A percentile compares a stretch with the other conserved stretches of the same genome.
Evolutionary conservation across 2,329 filamentous ascomycete species (phyloP).

Genomic region (Falciphora oryzae): DNA sequence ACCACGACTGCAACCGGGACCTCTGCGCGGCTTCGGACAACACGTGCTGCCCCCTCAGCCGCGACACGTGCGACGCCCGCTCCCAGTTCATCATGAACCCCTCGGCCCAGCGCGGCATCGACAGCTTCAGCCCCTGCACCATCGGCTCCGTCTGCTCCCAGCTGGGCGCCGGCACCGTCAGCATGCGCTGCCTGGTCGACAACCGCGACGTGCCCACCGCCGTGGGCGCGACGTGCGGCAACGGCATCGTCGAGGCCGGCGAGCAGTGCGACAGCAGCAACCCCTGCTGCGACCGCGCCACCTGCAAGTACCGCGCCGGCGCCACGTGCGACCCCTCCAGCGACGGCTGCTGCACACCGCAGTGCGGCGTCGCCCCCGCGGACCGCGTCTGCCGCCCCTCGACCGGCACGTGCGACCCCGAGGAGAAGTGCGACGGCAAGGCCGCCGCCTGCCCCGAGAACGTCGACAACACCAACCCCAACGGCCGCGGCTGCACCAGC

Average conservation of each 20-base stretch:
- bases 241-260: slow-evolving; percentile 93
- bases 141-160: slow-evolving; percentile 93
- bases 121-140: slow-evolving; percentile 77
- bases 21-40: slow-evolving; percentile 54
- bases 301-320: slow-evolving; percentile 73
- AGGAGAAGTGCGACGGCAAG: slow-evolving; percentile 74
- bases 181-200: slow-evolving; percentile 66
- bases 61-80: slow-evolving; percentile 63
- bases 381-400: slow-evolving; percentile 73
- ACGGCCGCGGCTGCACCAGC: slow-evolving; percentile 57
- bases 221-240: slow-evolving; percentile 81
- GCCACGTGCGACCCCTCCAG: slow-evolving; percentile 78
- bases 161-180: slow-evolving; percentile 68
- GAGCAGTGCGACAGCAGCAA: slow-evolving; percentile 88
- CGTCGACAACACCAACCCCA: slow-evolving; percentile 64
- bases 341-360: slow-evolving; percentile 69
- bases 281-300: slow-evolving; percentile 74
- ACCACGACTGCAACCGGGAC: slow-evolving; percentile 78
- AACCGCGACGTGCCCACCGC: slow-evolving; percentile 81
- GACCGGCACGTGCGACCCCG: slow-evolving; percentile 76
- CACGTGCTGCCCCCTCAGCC: slow-evolving; percentile 73
- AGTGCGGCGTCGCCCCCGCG: slow-evolving; percentile 62
- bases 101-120: slow-evolving; percentile 68
- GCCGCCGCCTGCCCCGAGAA: slow-evolving; percentile 71
- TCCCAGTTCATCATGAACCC: slow-evolving; percentile 93